Evolutionary conservation across 2,329 filamentous ascomycete genomes (phyloP), one percentile per base, ranked within the genome.

Genomic region (Monosporascus sp.): DNA sequence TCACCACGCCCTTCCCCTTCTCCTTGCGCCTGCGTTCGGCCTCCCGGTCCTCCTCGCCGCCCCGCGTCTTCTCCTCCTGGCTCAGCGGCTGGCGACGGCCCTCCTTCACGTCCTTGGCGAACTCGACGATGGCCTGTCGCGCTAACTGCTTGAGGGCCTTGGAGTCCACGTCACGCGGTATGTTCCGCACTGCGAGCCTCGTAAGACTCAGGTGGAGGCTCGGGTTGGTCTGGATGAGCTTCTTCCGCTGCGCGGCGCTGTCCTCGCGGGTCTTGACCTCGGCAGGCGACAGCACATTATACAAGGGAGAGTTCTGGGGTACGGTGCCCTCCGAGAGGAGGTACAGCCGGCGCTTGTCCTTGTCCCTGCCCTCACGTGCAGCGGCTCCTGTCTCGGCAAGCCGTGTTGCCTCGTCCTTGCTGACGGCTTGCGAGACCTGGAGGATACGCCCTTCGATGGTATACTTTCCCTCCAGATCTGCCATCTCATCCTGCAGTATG

Each of bases 101-200:
- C 27, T 78, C 79, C 68, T 92, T 96, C 59, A 93, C 90, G 63
- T 99, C 94, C 56, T 80, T 88, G 41, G 94, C 92, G 65, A 99
- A 99, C 1, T 90, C 92, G 48, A 97, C 94, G 14, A 97, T 83
- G n/a, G 90, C 94, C 69, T 94, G 83, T 59, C 94, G 84, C 11
- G 94, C 94, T 46, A 99, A 81, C 42, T 89, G 86, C 70, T 99
- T 99, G 49, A 99, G 79, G 51, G 90, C 89, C 70, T 96, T 97
- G 24, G 89, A 89, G 24, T 81, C 86, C 58, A 97, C 78, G 65
- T 86, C 85, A 57, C 89, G 85, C 3, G 94, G 94, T 5, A 99
- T 80, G 67, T 99, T 99, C 61, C 94, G 89, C 52, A 99, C 76
- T 1, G 93, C 93, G 34, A 99, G 82, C 63, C 94, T 88, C 7